These are phyloP conservation scores for Cytauxzoon felis DNA, from an alignment of 169 alveolate species.

Conservation along the genomic window DNA sequence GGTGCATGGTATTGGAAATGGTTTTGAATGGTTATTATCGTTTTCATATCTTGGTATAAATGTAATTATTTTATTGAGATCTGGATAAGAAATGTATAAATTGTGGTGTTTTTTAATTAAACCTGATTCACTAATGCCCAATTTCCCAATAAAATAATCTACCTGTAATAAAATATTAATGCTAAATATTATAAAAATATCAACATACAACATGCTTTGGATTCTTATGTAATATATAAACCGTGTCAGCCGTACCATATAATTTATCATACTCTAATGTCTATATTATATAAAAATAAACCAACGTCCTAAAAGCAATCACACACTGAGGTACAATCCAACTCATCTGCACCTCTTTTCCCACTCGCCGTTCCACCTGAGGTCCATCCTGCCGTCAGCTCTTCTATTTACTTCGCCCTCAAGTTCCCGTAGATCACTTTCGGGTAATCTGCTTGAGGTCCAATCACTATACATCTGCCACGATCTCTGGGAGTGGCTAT, in stretches of 20 bases:
- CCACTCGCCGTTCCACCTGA: no score
- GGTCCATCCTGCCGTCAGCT: no score
- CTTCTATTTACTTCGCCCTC: no score
- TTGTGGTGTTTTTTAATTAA: neutral
- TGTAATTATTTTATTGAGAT: slow-evolving; percentile 58
- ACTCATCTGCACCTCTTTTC: no score
- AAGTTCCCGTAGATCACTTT: no score
- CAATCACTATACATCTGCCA: no score
- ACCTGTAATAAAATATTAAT: slow-evolving; percentile 10
- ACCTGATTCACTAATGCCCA: slow-evolving; percentile 44
- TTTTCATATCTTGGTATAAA: slow-evolving; percentile 57
- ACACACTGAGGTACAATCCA: slow-evolving; percentile 24
- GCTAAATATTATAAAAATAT: neutral
- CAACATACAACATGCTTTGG: slow-evolving; percentile 33
- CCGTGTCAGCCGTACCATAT: slow-evolving; percentile 71
- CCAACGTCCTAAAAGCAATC: neutral
- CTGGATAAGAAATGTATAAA: neutral
- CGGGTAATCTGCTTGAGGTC: no score
- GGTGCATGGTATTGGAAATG: slow-evolving; percentile 50
- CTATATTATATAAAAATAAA: slow-evolving; percentile 33
- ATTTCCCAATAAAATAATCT: slow-evolving; percentile 39
- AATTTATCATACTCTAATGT: slow-evolving; percentile 5
- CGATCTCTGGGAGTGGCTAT: no score
- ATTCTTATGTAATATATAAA: slow-evolving; percentile 62
- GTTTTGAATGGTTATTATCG: slow-evolving; percentile 18